A percentile compares a stretch with the other conserved stretches of the same genome.
phyloP scores from a whole-genome alignment of 208 protist species.

The Leishmania major region DNA sequence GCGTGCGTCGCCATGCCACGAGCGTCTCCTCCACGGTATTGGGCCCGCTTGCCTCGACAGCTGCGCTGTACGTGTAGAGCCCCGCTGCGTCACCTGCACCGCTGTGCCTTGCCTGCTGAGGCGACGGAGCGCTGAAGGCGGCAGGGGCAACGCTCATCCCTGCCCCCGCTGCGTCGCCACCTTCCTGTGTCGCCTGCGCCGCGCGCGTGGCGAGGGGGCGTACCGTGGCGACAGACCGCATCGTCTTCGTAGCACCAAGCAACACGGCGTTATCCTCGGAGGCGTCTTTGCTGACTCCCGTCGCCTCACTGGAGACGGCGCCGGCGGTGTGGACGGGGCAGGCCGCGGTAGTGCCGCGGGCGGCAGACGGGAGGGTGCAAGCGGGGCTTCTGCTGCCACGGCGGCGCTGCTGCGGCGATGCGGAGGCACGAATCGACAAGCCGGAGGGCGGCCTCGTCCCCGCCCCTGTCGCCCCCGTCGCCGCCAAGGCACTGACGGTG shows the following conservation, averaged over 20 bases:
- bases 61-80: conserved; percentile 26
- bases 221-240: not conserved
- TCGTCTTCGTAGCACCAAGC: not conserved
- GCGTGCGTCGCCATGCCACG: conserved; percentile 17
- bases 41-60: conserved; percentile 3
- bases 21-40: conserved; percentile 5
- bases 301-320: not conserved
- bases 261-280: not conserved
- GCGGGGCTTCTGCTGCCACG: not conserved
- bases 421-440: no score
- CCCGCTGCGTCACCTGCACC: not conserved
- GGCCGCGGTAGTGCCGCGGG: not conserved
- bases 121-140: not conserved
- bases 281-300: not conserved
- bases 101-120: not conserved
- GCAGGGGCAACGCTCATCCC: not conserved
- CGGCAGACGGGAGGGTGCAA: not conserved
- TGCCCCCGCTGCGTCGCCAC: not conserved
- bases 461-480: not conserved
- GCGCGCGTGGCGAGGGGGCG: not conserved
- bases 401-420: not conserved
- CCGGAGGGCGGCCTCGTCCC: no score
- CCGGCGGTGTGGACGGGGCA: not conserved
- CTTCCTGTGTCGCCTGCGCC: not conserved
- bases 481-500: not conserved